Base-by-base conservation (phyloP, 208 protist genomes). In the Crithidia thermophila region DNA sequence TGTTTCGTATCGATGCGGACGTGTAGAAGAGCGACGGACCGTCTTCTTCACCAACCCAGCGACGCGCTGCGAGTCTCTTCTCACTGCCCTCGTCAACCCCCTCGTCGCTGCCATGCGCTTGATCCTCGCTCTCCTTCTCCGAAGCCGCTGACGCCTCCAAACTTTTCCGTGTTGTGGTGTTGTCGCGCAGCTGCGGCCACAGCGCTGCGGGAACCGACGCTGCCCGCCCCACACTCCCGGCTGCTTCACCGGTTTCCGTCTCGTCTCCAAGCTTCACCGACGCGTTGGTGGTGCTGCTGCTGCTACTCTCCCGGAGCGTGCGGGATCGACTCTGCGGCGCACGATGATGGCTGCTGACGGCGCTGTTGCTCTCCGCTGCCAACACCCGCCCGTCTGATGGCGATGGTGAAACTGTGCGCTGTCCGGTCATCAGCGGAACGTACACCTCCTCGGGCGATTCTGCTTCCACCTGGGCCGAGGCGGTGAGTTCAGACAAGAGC, bases 401-500 rank as follows among this genome's bases (percentile, higher is more conserved):
- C n/a, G n/a, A n/a, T n/a, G n/a, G n/a, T n/a, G n/a, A n/a, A n/a
- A n/a, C n/a, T n/a, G n/a, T n/a, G n/a, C n/a, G n/a, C n/a, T n/a
- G n/a, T n/a, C n/a, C n/a, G 42, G 2, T 34, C 39, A n/a, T 45
- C 53, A 20, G 53, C 13, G 55, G n/a, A 1, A 63, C 23, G 33
- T 37, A 45, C 23, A 71, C 65, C 18, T n/a, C 65, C 1, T 50
- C 33, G 0, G 52, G 27, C 27, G 28, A 36, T 4, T n/a, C 40
- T 13, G 31, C 21, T 59, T 27, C 58, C 7, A 4, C 5, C 47
- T 66, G 47, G 14, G 43, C 58, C 11, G 59, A 31, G 20, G 67
- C n/a, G n/a, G n/a, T n/a, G 23, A 74, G 10, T n/a, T 74, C 67
- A 8, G 13, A 16, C 59, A 74, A n/a, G 14, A 74, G 59, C 20